Base-by-base conservation (phyloP, 805 yeast species). In the Candida pini region DNA sequence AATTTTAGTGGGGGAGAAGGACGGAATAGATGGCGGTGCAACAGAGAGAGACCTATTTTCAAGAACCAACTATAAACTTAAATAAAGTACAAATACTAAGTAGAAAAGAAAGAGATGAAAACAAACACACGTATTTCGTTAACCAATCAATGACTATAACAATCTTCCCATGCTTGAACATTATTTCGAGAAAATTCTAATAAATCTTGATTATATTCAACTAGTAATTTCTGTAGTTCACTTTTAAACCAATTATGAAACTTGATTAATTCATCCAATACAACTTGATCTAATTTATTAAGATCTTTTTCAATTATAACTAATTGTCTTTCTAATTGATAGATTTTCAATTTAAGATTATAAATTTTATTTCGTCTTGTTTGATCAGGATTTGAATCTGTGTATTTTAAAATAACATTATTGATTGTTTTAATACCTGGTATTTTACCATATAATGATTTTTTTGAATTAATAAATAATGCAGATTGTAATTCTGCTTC, bases 341-440 rank as follows among this genome's bases (percentile, higher is more conserved):
- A 53, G 2, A 60, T 41, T 35, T 51, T 48, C 28, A 59, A 35
- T 31, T 52, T 56, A 19, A 59, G 33, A 28, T 52, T 49, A 33
- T 55, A 51, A 6, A 53, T 34, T 24, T 56, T 56, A 22, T 50
- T 54, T 28, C 51, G 48, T 25, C 64, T 38, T 5, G 65, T 58
- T 31, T 51, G 58, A 21, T 58, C 63, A 2, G 62, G 63, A 38
- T 59, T 53, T 1, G 51, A 42, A 30, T 61, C 65, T 21, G 61
- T 58, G 38, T 60, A 58, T 30, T 60, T 57, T 20, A 48, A 41
- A 4, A 61, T 47, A 23, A 54, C 57, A 32, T 49, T 60, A 39
- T 58, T 60, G n/a, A 62, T 30, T 33, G 50, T 58, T 30, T 48
- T 57, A 21, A 62, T 40, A 4, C 64, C 65, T 1, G 66, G 66